These are phyloP conservation scores for Schwanniomyces polymorphus DNA, from an alignment of 805 yeast genomes.

Conservation along the genomic window DNA sequence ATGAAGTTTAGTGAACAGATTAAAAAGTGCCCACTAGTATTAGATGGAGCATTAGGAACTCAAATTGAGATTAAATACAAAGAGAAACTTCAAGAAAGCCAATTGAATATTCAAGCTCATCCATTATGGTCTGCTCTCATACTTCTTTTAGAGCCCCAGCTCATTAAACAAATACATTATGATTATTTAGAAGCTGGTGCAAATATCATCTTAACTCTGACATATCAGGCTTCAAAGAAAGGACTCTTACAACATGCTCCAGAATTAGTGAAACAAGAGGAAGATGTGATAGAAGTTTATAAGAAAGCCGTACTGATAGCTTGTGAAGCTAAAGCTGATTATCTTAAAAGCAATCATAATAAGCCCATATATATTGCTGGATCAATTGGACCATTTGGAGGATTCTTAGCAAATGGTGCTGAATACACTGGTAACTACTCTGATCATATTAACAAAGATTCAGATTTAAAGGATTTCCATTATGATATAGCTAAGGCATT, in stretches of 20 bases:
- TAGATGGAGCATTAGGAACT: constrained; percentile 70
- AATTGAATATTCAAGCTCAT: constrained; percentile 25
- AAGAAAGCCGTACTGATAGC: constrained; percentile 21
- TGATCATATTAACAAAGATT: constrained; percentile 27
- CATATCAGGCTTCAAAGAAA: constrained; percentile 58
- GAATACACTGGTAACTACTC: constrained; percentile 73
- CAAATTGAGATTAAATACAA: constrained; percentile 49
- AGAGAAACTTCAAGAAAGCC: constrained; percentile 18
- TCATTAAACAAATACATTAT: constrained; percentile 47
- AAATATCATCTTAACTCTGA: constrained; percentile 52
- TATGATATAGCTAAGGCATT: constrained; percentile 38
- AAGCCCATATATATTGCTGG: constrained; percentile 46
- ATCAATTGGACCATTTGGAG: constrained; percentile 78
- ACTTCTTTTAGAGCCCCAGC: constrained; percentile 42
- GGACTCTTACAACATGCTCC: constrained; percentile 30
- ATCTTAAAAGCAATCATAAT: not conserved
- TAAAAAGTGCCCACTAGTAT: constrained; percentile 11
- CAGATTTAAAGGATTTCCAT: constrained; percentile 51
- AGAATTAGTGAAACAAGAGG: constrained; percentile 15
- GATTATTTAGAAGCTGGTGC: constrained; percentile 57
- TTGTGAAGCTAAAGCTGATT: constrained; percentile 11
- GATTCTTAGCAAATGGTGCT: constrained; percentile 62
- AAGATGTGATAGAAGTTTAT: constrained; percentile 15
- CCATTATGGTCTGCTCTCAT: constrained; percentile 65
- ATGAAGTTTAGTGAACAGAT: not conserved